Conservation (phyloP, 2,329 filamentous ascomycete species). For the Mycosphaerella arachidis region DNA sequence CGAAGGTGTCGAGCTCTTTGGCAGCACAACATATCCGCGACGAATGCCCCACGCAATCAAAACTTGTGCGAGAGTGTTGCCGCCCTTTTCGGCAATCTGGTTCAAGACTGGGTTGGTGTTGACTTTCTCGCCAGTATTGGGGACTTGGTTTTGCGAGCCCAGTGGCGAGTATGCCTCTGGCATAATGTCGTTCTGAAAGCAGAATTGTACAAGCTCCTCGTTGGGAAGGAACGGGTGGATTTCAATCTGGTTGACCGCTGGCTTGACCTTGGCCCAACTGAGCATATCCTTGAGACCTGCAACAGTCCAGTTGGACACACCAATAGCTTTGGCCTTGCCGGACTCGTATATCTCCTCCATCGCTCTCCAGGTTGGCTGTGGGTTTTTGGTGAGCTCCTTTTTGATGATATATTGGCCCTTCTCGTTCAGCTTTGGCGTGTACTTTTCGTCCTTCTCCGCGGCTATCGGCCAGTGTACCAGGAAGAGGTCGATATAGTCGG, state of each 20-base stretch:
- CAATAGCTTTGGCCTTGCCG: conserved; percentile 52
- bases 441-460: conserved; percentile 47
- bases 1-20: conserved; percentile 64
- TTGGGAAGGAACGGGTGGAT: conserved; percentile 60
- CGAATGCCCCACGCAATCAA: conserved; percentile 62
- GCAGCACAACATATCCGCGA: conserved; percentile 63
- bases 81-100: conserved; percentile 54
- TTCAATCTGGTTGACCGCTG: conserved; percentile 47
- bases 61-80: conserved; percentile 57
- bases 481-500: conserved; percentile 36
- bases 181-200: conserved; percentile 54
- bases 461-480: conserved; percentile 45
- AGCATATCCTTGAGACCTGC: conserved; percentile 42
- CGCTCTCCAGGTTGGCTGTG: conserved; percentile 57
- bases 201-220: conserved; percentile 54
- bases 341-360: conserved; percentile 56
- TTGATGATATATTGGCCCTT: conserved; percentile 60
- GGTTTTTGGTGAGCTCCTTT: conserved; percentile 62
- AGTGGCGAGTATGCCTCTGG: conserved; percentile 54
- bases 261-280: conserved; percentile 39
- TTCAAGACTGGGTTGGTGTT: conserved; percentile 56
- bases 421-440: conserved; percentile 46
- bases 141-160: conserved; percentile 65
- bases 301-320: conserved; percentile 51
- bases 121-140: conserved; percentile 63